Conservation (phyloP, 2,329 filamentous ascomycete species). For the Alternaria atra region DNA sequence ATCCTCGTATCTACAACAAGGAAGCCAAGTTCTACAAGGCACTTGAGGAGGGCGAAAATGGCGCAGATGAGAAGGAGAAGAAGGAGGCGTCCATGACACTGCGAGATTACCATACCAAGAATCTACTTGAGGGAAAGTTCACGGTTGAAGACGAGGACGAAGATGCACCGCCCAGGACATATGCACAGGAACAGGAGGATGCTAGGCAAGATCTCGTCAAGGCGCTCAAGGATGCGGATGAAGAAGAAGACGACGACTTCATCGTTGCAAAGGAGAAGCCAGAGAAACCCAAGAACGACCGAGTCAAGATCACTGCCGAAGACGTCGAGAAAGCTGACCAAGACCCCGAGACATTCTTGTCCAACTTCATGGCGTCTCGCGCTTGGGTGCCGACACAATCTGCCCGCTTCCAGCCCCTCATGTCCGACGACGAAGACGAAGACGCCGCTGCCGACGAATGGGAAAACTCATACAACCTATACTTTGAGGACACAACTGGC, state of each 20-base stretch:
- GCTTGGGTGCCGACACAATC: constrained; percentile 81
- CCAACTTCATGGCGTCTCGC: constrained; percentile 90
- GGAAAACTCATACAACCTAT: constrained; percentile 92
- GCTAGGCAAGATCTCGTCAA: constrained; percentile 80
- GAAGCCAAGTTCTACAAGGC: constrained; percentile 79
- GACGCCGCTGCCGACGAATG: constrained; percentile 82
- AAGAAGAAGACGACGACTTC: constrained; percentile 73
- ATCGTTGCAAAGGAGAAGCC: constrained; percentile 74
- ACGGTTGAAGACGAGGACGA: constrained; percentile 66
- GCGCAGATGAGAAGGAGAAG: constrained; percentile 68
- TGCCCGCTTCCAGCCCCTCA: constrained; percentile 79
- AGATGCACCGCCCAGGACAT: constrained; percentile 70
- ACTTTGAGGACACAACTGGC: constrained; percentile 90
- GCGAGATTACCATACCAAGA: constrained; percentile 90
- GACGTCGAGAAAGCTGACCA: constrained; percentile 80
- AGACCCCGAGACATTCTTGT: constrained; percentile 91
- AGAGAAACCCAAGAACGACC: constrained; percentile 36
- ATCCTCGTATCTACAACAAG: constrained; percentile 88
- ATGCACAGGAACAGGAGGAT: constrained; percentile 86
- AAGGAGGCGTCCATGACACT: constrained; percentile 78
- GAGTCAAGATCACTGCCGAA: constrained; percentile 54
- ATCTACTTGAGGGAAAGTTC: constrained; percentile 76
- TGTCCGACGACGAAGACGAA: constrained; percentile 87
- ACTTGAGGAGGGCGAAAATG: constrained; percentile 62
- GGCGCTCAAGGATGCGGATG: constrained; percentile 75